phyloP scores from a whole-genome alignment of 805 yeast species.

The Danielia reshetovae region DNA sequence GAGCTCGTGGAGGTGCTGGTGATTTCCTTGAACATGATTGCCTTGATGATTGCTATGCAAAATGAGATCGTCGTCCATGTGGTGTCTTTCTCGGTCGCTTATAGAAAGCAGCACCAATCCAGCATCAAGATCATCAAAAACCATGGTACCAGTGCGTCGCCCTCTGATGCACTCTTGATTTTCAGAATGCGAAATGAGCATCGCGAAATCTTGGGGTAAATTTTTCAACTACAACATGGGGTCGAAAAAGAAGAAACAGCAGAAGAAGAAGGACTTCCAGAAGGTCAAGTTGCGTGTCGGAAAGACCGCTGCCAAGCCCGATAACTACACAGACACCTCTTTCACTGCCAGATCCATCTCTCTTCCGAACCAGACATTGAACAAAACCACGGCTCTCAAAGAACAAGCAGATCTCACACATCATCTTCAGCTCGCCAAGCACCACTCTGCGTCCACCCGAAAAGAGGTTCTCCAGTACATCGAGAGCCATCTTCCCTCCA shows the following conservation, averaged over 20 bases:
- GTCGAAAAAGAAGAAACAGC: slow-evolving; percentile 55
- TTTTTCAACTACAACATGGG: slow-evolving; percentile 20
- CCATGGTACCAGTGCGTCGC: neutral
- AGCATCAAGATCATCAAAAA: slow-evolving; percentile 14
- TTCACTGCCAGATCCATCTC: slow-evolving; percentile 65
- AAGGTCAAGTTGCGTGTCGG: slow-evolving; percentile 87
- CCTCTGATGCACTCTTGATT: no score
- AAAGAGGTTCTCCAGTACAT: slow-evolving; percentile 63
- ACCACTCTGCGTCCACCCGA: slow-evolving; percentile 66
- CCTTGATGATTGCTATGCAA: neutral
- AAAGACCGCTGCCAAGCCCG: slow-evolving; percentile 65
- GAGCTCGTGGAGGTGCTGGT: neutral
- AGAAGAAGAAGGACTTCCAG: slow-evolving; percentile 69
- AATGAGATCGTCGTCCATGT: neutral
- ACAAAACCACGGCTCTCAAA: slow-evolving; percentile 13
- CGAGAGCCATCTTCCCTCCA: slow-evolving; percentile 48
- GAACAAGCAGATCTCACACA: slow-evolving; percentile 50
- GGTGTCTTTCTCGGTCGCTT: slow-evolving; percentile 3
- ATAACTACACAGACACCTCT: slow-evolving; percentile 80
- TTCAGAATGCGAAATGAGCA: slow-evolving; percentile 3
- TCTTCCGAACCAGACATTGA: slow-evolving; percentile 43
- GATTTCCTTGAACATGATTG: neutral
- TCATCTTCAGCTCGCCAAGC: slow-evolving; percentile 66
- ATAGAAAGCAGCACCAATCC: slow-evolving; percentile 13
- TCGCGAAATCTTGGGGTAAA: neutral